Evolutionary conservation across 768 basidiomycete species (phyloP).

Genomic region (Megacollybia marginata): DNA sequence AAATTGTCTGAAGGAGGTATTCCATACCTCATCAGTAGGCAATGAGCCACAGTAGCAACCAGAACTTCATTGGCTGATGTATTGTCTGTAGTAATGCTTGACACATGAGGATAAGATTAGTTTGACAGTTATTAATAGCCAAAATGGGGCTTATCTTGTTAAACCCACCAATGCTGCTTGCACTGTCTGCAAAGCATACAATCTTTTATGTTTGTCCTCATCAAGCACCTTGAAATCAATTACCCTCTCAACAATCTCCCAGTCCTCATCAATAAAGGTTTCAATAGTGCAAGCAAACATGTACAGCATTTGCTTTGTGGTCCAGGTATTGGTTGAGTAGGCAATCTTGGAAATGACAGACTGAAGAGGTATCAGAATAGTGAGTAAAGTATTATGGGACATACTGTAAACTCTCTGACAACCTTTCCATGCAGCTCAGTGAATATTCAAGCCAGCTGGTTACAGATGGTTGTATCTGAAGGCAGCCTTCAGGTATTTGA

Average conservation of each 20-base stretch:
- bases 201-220: constrained; percentile 26
- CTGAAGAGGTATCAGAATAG: constrained; percentile 1
- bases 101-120: constrained; percentile 9
- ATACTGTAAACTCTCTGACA: constrained; percentile 12
- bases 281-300: constrained; percentile 24
- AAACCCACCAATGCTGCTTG: constrained; percentile 13
- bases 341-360: constrained; percentile 17
- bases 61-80: constrained; percentile 26
- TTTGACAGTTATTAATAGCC: not conserved
- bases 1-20: constrained; percentile 17
- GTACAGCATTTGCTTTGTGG: constrained; percentile 22
- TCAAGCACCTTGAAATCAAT: constrained; percentile 24
- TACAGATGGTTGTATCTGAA: constrained; percentile 18
- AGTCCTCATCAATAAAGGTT: constrained; percentile 21
- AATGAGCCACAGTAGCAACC: constrained; percentile 11
- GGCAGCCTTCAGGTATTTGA: constrained; percentile 8
- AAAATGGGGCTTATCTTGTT: constrained; percentile 25
- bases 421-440: constrained; percentile 12
- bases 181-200: constrained; percentile 20
- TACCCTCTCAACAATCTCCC: constrained; percentile 24
- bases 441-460: constrained; percentile 10
- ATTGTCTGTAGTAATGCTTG: constrained; percentile 23
- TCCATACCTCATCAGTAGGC: constrained; percentile 16
- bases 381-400: constrained; percentile 1
- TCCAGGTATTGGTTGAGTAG: constrained; percentile 22